Evolutionary conservation across 192 early-diverging fungal genomes (phyloP).

Genomic region (Geranomyces michiganensis): DNA sequence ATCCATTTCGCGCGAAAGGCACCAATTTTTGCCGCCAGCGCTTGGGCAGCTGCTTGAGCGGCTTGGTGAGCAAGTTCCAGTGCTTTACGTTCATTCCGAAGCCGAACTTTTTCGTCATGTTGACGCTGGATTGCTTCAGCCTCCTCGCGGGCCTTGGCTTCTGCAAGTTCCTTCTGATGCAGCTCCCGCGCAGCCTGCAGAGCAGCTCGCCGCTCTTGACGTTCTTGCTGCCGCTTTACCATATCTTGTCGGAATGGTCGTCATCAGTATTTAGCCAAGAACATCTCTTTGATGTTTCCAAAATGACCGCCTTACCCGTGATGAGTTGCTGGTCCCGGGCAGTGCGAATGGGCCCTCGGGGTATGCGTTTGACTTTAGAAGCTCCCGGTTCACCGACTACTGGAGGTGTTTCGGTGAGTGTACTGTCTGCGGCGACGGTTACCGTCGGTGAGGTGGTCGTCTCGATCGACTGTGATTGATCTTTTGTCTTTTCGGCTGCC

Average conservation of each 20-base stretch:
- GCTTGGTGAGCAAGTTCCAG: constrained; percentile 1
- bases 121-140: too few species aligned
- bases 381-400: not conserved
- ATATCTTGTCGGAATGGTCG: constrained; percentile 17
- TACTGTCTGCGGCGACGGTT: not conserved
- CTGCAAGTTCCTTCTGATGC: not conserved
- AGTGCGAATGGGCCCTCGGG: constrained; percentile 5
- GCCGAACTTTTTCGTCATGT: constrained; percentile 6
- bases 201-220: constrained; percentile 19
- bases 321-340: not conserved
- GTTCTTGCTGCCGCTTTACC: constrained; percentile 25
- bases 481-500: not conserved
- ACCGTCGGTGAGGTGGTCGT: not conserved
- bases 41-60: not conserved
- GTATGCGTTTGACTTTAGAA: not conserved
- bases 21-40: not conserved
- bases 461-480: too few species aligned
- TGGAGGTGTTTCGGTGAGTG: not conserved
- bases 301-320: not conserved
- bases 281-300: not conserved
- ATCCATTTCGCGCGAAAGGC: constrained; percentile 5
- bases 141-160: not conserved
- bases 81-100: constrained; percentile 1
- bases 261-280: not conserved
- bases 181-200: not conserved